Conservation (phyloP, 352 stramenopile species). For the Elongisporangium senticosum region DNA sequence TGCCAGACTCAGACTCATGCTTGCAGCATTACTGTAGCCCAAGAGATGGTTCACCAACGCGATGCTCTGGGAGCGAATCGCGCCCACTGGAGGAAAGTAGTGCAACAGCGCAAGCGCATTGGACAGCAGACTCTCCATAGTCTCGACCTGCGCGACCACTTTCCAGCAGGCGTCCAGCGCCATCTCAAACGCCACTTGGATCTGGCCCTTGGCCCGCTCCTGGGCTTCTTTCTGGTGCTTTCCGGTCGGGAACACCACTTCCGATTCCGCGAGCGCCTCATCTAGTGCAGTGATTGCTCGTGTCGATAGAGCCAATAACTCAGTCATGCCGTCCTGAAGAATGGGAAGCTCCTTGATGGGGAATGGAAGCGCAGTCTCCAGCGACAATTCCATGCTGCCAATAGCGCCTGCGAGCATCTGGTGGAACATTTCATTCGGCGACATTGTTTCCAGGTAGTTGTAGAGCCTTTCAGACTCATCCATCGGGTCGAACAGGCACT, state of each 20-base stretch:
- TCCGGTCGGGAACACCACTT: slow-evolving; percentile 45
- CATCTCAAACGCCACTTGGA: slow-evolving; percentile 80
- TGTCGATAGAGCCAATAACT: slow-evolving; percentile 27
- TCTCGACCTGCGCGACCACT: slow-evolving; percentile 44
- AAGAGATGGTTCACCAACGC: slow-evolving; percentile 35
- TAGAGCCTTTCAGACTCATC: slow-evolving; percentile 79
- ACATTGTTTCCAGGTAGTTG: slow-evolving; percentile 79
- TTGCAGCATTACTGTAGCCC: neutral
- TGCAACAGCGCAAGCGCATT: slow-evolving; percentile 41
- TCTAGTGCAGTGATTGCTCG: slow-evolving; percentile 54
- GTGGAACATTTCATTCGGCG: slow-evolving; percentile 71
- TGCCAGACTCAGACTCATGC: slow-evolving; percentile 14
- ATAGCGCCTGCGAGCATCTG: slow-evolving; percentile 70
- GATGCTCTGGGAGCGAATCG: slow-evolving; percentile 9
- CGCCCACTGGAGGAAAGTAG: slow-evolving; percentile 24
- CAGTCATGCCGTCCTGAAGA: slow-evolving; percentile 30
- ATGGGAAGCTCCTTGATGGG: slow-evolving; percentile 23
- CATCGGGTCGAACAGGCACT: slow-evolving; percentile 59
- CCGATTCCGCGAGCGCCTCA: slow-evolving; percentile 54
- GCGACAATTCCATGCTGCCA: slow-evolving; percentile 44
- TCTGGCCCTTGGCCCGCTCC: slow-evolving; percentile 28
- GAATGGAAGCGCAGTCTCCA: slow-evolving; percentile 41
- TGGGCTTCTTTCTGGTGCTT: slow-evolving; percentile 35
- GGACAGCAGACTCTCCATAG: slow-evolving; percentile 43
- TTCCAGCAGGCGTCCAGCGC: slow-evolving; percentile 69